phyloP scores from a whole-genome alignment of 163 green algal genomes.

The Chlorella variabilis region DNA sequence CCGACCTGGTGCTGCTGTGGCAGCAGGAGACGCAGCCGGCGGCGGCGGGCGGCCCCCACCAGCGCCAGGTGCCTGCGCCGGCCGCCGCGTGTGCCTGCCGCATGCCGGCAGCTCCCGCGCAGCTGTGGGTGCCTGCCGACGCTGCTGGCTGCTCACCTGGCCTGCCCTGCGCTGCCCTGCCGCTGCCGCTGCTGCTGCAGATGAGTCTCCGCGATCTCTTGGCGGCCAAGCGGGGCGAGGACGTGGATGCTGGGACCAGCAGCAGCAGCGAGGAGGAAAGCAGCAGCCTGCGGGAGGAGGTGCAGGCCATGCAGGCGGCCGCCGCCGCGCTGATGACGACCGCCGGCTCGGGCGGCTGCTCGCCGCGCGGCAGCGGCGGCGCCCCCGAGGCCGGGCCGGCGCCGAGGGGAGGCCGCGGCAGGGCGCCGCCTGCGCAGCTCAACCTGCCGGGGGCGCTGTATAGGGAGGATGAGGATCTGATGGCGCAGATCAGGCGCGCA shows the following conservation, averaged over 20 bases:
- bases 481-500: slow-evolving; percentile 15
- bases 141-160: slow-evolving; percentile 2
- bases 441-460: slow-evolving; percentile 12
- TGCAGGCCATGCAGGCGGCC: neutral
- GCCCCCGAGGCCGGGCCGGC: neutral
- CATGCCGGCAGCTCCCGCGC: no score
- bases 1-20: neutral
- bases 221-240: neutral
- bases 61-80: no score
- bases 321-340: neutral
- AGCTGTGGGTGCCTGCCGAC: neutral
- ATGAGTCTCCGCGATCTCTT: neutral
- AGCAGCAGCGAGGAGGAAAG: neutral
- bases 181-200: neutral
- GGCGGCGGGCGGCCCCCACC: no score
- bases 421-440: neutral
- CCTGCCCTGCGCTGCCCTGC: neutral
- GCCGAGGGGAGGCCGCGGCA: neutral
- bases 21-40: neutral
- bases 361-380: neutral
- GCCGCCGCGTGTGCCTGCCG: no score
- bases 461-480: slow-evolving; percentile 4
- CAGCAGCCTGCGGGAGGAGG: neutral
- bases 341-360: neutral
- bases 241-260: neutral